These are phyloP conservation scores for Salicornia ramosissima DNA, from an alignment of 148 eudicot genomes.

Conservation along the genomic window DNA sequence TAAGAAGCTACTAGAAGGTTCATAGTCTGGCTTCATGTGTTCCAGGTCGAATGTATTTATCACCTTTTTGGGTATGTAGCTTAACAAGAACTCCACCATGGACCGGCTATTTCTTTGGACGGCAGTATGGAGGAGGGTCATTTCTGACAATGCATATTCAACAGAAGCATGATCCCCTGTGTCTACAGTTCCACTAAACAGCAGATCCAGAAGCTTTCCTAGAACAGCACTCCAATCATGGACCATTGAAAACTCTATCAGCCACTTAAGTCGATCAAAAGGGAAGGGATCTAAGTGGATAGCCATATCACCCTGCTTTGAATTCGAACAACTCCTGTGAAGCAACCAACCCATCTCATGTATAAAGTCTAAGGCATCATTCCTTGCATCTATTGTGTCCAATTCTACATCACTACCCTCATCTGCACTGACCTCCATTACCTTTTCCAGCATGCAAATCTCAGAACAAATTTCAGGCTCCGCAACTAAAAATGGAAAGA, in stretches of 20 bases:
- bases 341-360: slow-evolving; percentile 99
- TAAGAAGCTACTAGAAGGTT: slow-evolving; percentile 25
- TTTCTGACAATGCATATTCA: slow-evolving; percentile 47
- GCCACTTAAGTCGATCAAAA: slow-evolving; percentile 65
- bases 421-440: slow-evolving; percentile 37
- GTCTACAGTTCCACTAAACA: slow-evolving; percentile 57
- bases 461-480: slow-evolving; percentile 87
- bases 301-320: slow-evolving; percentile 31
- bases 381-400: slow-evolving; percentile 30
- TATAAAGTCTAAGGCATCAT: slow-evolving; percentile 62
- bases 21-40: slow-evolving; percentile 19
- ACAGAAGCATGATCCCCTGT: slow-evolving; percentile 41
- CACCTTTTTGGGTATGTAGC: slow-evolving; percentile 36
- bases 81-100: slow-evolving; percentile 66
- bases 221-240: slow-evolving; percentile 85
- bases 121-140: slow-evolving; percentile 75
- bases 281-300: slow-evolving; percentile 45
- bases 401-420: slow-evolving; percentile 27
- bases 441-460: slow-evolving; percentile 69
- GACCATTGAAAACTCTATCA: slow-evolving; percentile 68
- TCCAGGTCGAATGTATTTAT: slow-evolving; percentile 16
- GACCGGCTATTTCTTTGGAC: slow-evolving; percentile 61
- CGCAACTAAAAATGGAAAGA: slow-evolving; percentile 88
- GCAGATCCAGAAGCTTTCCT: slow-evolving; percentile 58
- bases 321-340: slow-evolving; percentile 43